Evolutionary conservation across 495 filamentous ascomycete genomes (phyloP).

Genomic region (Penicillium coffeae): DNA sequence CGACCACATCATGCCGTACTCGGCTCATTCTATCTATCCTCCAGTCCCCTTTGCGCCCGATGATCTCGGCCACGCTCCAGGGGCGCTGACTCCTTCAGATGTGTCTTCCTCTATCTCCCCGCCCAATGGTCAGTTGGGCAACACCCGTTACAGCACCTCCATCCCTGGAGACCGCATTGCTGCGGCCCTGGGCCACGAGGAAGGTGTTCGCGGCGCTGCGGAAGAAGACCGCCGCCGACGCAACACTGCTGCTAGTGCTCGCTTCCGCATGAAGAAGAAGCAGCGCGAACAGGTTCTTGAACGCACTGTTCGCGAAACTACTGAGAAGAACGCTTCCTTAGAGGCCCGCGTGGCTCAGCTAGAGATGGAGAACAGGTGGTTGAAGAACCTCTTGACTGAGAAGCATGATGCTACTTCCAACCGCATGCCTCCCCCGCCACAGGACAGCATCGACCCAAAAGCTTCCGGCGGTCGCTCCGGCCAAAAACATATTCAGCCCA

Average conservation of each 20-base stretch:
- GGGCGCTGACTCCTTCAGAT: slow-evolving; percentile 42
- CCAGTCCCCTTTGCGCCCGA: slow-evolving; percentile 42
- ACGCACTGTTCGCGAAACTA: slow-evolving; percentile 83
- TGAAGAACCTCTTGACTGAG: slow-evolving; percentile 89
- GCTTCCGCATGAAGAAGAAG: slow-evolving; percentile 99
- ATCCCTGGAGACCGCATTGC: slow-evolving; percentile 43
- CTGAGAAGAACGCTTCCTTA: slow-evolving; percentile 72
- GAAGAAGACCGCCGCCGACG: slow-evolving; percentile 97
- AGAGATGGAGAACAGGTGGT: slow-evolving; percentile 95
- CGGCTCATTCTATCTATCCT: slow-evolving; percentile 43
- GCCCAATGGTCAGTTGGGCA: slow-evolving; percentile 44
- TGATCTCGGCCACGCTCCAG: slow-evolving; percentile 38
- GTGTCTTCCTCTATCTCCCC: slow-evolving; percentile 48
- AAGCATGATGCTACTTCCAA: slow-evolving; percentile 59
- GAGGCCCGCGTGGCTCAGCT: slow-evolving; percentile 81
- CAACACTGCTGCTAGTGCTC: slow-evolving; percentile 90
- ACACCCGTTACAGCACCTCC: slow-evolving; percentile 45
- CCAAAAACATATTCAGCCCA: slow-evolving; percentile 46
- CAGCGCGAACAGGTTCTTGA: slow-evolving; percentile 93
- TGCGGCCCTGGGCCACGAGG: slow-evolving; percentile 38
- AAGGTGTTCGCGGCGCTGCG: slow-evolving; percentile 66
- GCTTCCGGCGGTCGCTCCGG: slow-evolving; percentile 21
- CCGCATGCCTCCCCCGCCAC: slow-evolving; percentile 29
- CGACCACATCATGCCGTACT: slow-evolving; percentile 45
- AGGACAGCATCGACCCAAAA: slow-evolving; percentile 27